Percentiles rank a stretch among this genome's conserved stretches.
Evolutionary conservation across 208 protist genomes (phyloP).

Genomic region (Trichomonas tenax): DNA sequence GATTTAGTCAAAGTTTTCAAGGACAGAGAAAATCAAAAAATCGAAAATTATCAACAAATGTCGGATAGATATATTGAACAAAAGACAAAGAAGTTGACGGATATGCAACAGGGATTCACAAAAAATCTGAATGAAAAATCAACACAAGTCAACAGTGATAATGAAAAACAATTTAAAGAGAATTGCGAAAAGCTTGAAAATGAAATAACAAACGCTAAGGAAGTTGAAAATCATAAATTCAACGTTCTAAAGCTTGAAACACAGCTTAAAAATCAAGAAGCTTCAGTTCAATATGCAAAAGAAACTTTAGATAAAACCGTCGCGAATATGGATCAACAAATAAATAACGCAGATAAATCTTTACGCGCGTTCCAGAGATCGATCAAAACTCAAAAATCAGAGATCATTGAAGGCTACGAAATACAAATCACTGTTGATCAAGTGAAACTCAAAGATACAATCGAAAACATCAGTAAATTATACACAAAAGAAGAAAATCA

Average conservation of each 20-base stretch:
- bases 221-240: not conserved
- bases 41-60: not conserved
- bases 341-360: not conserved
- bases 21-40: not conserved
- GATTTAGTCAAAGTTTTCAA: not conserved
- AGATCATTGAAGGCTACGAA: not conserved
- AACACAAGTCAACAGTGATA: not conserved
- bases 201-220: not conserved
- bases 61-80: not conserved
- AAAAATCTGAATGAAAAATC: not conserved
- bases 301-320: not conserved
- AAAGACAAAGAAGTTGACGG: not conserved
- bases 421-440: constrained; percentile 1
- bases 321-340: not conserved
- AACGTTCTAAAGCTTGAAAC: not conserved
- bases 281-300: not conserved
- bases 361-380: not conserved
- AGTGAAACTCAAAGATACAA: not conserved
- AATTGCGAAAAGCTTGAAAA: not conserved
- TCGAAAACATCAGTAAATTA: constrained; percentile 11
- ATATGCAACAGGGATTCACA: not conserved
- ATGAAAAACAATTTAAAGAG: not conserved
- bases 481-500: not conserved
- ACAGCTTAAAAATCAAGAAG: not conserved
- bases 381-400: not conserved